These are phyloP conservation scores for Zizania latifolia DNA, from an alignment of 176 grass and related monocot genomes.

Conservation along the genomic window DNA sequence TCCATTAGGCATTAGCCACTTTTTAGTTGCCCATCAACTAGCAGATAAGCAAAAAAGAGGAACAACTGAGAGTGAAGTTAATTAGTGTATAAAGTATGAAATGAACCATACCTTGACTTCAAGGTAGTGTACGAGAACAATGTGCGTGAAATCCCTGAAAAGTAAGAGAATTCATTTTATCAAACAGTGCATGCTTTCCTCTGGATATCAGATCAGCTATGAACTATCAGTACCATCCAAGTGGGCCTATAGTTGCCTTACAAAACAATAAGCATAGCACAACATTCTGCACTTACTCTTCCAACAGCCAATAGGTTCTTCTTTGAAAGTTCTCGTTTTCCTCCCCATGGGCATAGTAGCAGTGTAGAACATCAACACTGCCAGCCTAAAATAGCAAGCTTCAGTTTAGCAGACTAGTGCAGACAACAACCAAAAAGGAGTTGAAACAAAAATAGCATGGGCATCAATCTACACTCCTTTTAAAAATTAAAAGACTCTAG, in stretches of 20 bases:
- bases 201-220: background rate
- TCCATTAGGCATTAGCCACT: background rate
- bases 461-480: too few species aligned
- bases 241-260: background rate
- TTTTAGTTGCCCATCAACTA: background rate
- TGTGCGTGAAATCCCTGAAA: conserved; percentile 87
- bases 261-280: conserved; percentile 7
- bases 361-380: conserved; percentile 92
- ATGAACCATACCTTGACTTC: conserved; percentile 66
- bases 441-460: background rate
- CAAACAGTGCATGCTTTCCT: conserved; percentile 1
- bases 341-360: conserved; percentile 93
- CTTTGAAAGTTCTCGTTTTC: conserved; percentile 89
- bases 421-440: conserved; percentile 20
- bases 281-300: conserved; percentile 59
- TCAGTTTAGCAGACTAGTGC: conserved; percentile 9
- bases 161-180: conserved; percentile 23
- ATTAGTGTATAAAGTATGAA: background rate
- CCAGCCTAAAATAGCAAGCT: conserved; percentile 52
- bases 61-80: background rate
- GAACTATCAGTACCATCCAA: background rate
- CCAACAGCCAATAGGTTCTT: conserved; percentile 89
- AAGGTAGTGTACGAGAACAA: conserved; percentile 92
- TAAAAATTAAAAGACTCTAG: too few species aligned
- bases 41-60: background rate